Base-by-base conservation (phyloP, 768 basidiomycete species). In the Tubosaeta sp. region DNA sequence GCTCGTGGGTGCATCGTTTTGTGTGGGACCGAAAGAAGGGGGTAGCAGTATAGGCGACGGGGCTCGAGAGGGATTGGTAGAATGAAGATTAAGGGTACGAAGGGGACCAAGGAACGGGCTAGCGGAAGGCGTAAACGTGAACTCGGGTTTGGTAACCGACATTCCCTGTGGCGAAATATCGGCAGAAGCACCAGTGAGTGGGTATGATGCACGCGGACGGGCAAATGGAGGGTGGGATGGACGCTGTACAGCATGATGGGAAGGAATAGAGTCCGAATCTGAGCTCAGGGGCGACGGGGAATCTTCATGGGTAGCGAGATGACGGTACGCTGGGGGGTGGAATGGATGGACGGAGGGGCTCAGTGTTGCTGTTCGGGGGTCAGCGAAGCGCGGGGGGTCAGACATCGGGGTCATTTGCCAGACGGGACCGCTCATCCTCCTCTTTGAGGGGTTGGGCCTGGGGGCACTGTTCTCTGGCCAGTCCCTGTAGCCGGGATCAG, bases 91-190 rank as follows among this genome's bases (percentile, higher is more conserved):
- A 52, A 91, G 77, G 6, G 84, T 85, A 49, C 85, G 78, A 58
- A 91, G 70, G 2, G 87, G 86, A 0, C 85, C 88, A 19, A 91
- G 79, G 76, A 91, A 90, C 1, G 88, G 88, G 53, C 85, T 87
- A 2, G 87, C 84, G 17, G 83, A 85, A 1, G 88, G 88, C 1
- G 88, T 89, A 60, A 78, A 74, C 5, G 67, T 54, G 60, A 74
- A 69, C 45, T 74, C 75, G 22, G 69, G 58, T 39, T 65, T 69
- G 50, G 59, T 48, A 37, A 46, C 54, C 47, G 69, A 46, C 13
- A 44, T 27, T 6, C 57, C 62, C 48, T 55, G 66, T 12, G 61
- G 65, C 26, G 67, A 68, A 33, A 62, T 53, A 13, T 68, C 74
- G 60, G 62, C 71, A 57, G 59, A 69, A 33, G 52, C 4, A 25